These are phyloP conservation scores for Vaccinium corymbosum DNA, from an alignment of 148 eudicot genomes.

Conservation along the genomic window DNA sequence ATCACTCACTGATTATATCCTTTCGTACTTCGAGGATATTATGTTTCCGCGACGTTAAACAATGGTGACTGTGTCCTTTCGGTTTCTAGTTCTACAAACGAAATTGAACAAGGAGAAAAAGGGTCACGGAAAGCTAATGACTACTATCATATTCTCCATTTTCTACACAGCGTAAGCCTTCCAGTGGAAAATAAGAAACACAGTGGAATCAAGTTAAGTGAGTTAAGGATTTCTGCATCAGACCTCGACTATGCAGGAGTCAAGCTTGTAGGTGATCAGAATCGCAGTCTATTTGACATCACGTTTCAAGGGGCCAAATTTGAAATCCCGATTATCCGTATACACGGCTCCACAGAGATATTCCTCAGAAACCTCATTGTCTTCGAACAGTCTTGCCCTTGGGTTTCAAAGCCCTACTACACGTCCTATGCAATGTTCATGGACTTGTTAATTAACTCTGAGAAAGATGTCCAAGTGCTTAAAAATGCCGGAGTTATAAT, in stretches of 20 bases:
- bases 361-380: conserved; percentile 9
- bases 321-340: neutral
- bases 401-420: neutral
- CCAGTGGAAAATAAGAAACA: no score
- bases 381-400: conserved; percentile 2
- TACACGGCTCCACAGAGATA: neutral
- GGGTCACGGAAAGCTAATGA: no score
- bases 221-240: neutral
- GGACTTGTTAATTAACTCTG: neutral
- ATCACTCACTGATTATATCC: neutral
- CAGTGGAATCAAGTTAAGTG: no score
- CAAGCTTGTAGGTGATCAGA: neutral
- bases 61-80: neutral
- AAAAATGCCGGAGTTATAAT: neutral
- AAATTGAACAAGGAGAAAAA: neutral
- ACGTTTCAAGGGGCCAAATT: no score
- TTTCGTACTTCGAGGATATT: neutral
- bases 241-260: neutral
- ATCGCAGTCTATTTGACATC: neutral
- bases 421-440: neutral
- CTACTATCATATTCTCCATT: neutral
- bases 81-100: no score
- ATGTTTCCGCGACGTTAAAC: neutral
- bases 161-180: neutral
- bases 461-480: neutral